A percentile compares a stretch with the other conserved stretches of the same genome.
phyloP scores from a whole-genome alignment of 139 green algal species.

The Klebsormidium nitens region DNA sequence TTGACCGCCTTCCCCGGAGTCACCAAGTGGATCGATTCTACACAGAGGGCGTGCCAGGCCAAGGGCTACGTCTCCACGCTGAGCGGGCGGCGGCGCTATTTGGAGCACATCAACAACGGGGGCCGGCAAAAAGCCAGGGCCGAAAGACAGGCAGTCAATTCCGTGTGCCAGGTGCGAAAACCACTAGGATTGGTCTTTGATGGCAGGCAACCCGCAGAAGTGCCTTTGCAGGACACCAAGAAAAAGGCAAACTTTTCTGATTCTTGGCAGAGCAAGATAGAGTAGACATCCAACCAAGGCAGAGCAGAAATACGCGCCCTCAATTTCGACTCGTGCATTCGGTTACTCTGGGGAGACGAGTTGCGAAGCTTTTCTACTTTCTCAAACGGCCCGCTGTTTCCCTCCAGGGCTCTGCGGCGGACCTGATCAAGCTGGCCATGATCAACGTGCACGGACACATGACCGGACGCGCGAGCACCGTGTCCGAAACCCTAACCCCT shows the following conservation, averaged over 20 bases:
- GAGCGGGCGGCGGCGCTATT: slow-evolving; percentile 18
- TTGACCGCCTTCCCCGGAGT: slow-evolving; percentile 39
- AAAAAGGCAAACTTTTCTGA: too few species aligned
- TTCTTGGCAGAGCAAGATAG: too few species aligned
- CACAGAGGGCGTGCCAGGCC: slow-evolving; percentile 41
- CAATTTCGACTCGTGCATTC: too few species aligned
- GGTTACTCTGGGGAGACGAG: too few species aligned
- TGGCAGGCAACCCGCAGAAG: too few species aligned
- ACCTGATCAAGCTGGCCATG: slow-evolving; percentile 36
- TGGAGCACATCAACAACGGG: slow-evolving; percentile 30
- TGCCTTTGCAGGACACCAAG: too few species aligned
- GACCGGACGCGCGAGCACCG: neutral
- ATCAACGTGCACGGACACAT: slow-evolving; percentile 19
- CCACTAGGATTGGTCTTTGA: too few species aligned
- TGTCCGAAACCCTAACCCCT: neutral
- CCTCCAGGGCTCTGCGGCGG: slow-evolving; percentile 30
- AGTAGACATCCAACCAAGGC: too few species aligned
- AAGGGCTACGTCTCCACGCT: slow-evolving; percentile 28
- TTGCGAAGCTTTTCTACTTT: too few species aligned
- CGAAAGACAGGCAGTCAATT: slow-evolving; percentile 27
- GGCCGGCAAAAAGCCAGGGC: slow-evolving; percentile 5
- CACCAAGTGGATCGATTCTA: slow-evolving; percentile 27
- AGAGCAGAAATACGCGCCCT: too few species aligned
- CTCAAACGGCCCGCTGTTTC: too few species aligned
- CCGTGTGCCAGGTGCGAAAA: slow-evolving; percentile 33